Percentiles rank a stretch among this genome's conserved stretches.
These are phyloP conservation scores for Coprinellus aureogranulatus DNA, from an alignment of 768 basidiomycete species.

Conservation along the genomic window DNA sequence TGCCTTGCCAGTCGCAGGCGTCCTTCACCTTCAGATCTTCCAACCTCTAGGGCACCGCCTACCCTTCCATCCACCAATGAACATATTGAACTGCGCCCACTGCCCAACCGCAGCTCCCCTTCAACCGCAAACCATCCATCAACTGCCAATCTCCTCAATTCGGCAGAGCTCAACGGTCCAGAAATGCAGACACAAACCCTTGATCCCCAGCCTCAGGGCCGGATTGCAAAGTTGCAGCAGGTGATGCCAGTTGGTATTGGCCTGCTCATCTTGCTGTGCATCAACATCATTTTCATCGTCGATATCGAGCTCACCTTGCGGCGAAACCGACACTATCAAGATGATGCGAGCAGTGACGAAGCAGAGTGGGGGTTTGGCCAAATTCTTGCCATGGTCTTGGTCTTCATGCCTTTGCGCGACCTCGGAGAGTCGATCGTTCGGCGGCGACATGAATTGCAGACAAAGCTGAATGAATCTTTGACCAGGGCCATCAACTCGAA, in stretches of 20 bases:
- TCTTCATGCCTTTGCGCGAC: slow-evolving; percentile 20
- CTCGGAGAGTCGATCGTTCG: neutral
- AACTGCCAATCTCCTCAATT: too few relatives aligned
- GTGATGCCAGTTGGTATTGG: neutral
- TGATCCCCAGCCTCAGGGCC: too few relatives aligned
- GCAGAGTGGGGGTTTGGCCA: slow-evolving; percentile 20
- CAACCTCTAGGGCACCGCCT: neutral
- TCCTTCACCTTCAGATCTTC: too few relatives aligned
- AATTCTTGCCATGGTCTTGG: slow-evolving; percentile 17
- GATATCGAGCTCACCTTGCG: slow-evolving; percentile 17
- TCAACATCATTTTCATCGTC: slow-evolving; percentile 17
- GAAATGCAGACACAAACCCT: too few relatives aligned
- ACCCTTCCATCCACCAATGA: too few relatives aligned
- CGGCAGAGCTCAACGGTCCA: too few relatives aligned
- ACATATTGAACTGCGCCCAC: too few relatives aligned
- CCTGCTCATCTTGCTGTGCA: slow-evolving; percentile 8
- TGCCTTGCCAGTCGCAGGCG: neutral
- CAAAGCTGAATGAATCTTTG: too few relatives aligned
- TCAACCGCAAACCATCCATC: too few relatives aligned
- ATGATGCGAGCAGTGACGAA: slow-evolving; percentile 6
- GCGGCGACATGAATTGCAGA: too few relatives aligned
- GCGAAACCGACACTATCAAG: slow-evolving; percentile 4
- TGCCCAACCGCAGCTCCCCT: too few relatives aligned
- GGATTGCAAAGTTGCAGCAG: neutral
- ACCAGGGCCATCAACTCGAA: too few relatives aligned